Percentiles rank a stretch among this genome's conserved stretches.
Conservation (phyloP, 441 rosid genomes). For the Populus hybrid region DNA sequence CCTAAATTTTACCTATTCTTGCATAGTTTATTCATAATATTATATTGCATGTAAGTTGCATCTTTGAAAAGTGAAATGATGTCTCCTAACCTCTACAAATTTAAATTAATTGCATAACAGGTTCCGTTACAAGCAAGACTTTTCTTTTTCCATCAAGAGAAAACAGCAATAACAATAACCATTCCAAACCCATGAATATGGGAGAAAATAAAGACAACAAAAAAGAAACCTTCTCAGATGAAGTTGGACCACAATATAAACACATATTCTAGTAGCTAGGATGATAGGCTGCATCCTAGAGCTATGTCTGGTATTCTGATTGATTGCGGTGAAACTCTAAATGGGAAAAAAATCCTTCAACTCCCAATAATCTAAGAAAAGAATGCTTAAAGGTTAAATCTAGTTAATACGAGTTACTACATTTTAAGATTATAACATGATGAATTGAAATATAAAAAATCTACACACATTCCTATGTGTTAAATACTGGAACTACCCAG, state of each 20-base stretch:
- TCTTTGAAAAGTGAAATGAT: not conserved
- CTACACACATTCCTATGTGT: not conserved
- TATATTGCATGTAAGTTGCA: not conserved
- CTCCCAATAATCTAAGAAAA: not conserved
- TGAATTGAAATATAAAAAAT: not conserved
- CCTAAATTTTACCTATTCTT: not conserved
- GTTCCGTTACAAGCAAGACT: not conserved
- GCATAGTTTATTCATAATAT: not conserved
- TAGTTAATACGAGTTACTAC: not conserved
- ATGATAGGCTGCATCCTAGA: not conserved
- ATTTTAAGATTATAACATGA: not conserved
- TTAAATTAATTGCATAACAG: not conserved
- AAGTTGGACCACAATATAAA: not conserved
- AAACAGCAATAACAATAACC: not conserved
- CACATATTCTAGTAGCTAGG: not conserved
- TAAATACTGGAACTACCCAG: not conserved
- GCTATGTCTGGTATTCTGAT: not conserved
- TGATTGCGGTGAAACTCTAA: not conserved
- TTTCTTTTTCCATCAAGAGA: not conserved
- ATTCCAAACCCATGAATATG: slow-evolving; percentile 8
- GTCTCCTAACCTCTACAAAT: not conserved
- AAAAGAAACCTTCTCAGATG: not conserved
- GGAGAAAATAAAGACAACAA: slow-evolving; percentile 1
- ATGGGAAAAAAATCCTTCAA: not conserved
- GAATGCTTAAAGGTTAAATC: not conserved